These are phyloP conservation scores for Ascochyta rabiei DNA, from an alignment of 2,329 filamentous ascomycete species.

Conservation along the genomic window DNA sequence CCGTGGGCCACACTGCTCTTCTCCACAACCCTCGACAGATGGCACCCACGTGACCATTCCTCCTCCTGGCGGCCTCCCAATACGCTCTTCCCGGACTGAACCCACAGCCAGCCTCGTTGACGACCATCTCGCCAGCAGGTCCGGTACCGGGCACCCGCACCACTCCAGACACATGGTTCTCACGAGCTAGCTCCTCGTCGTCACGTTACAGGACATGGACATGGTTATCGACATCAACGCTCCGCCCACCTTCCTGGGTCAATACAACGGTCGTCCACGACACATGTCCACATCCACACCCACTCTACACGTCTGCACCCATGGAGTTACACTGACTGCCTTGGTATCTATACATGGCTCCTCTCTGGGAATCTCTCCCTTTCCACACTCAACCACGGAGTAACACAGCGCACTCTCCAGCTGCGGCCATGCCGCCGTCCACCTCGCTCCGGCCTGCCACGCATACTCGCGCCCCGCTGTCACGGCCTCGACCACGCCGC, in stretches of 20 bases:
- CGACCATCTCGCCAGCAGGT: not conserved
- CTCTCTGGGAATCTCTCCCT: not conserved
- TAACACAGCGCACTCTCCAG: not conserved
- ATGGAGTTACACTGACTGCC: not conserved
- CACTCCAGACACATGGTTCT: not conserved
- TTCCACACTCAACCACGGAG: not conserved
- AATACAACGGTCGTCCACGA: not conserved
- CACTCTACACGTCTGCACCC: not conserved
- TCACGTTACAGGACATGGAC: not conserved
- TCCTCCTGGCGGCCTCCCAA: conserved; percentile 14
- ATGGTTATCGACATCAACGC: not conserved
- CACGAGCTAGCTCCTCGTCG: not conserved
- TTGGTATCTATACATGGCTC: not conserved
- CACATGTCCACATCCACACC: not conserved
- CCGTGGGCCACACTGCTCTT: not conserved
- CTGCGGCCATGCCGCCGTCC: conserved; percentile 2
- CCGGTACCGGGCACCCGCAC: not conserved
- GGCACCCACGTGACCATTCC: conserved; percentile 8
- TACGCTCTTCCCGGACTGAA: conserved; percentile 7
- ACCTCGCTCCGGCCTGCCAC: not conserved
- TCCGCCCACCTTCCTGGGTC: conserved; percentile 2
- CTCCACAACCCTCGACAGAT: conserved; percentile 3
- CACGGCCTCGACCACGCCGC: not conserved
- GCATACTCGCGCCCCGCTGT: not conserved
- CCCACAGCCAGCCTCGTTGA: not conserved